Evolutionary conservation across 1,139 yeast genomes (phyloP), one percentile per base, ranked within the genome.

Genomic region (Scheffersomyces cryptocercus): DNA sequence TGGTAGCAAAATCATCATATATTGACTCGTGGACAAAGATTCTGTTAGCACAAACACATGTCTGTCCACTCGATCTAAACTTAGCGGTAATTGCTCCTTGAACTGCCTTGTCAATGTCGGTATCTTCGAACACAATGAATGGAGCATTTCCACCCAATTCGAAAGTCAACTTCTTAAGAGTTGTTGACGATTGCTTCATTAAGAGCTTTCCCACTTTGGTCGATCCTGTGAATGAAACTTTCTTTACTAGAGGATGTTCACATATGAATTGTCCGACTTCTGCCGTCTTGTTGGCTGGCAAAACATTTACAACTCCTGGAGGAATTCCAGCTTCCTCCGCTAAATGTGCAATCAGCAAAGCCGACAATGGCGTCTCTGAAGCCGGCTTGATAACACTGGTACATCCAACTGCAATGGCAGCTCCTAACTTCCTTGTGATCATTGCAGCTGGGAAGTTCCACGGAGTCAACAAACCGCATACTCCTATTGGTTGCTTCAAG

Each of bases 381-480:
- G 95, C 97, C 3, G 98, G 97, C 66, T 90, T 91, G 47, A 91
- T 75, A 10, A 91, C 91, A 3, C 88, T 75, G 1, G 98, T 85
- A 66, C 97, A 91, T 2, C 98, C 98, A 8, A 95, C 91, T 13
- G 97, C 97, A 15, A 89, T 58, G 1, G 96, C 96, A 28, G 97
- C 96, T 28, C 89, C 97, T 40, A 87, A 77, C 64, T 91, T 91
- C 55, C 98, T 77, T 2, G 97, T 82, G 49, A 91, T 88, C 98
- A 91, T 91, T 5, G 97, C 95, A 41, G 85, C 75, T 13, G 98
- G 98, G 70, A 91, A 91, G 65, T 91, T 91, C 97, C 97, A 91
- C 14, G 98, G 98, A 4, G 97, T 88, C 54, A 91, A 74, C 47
- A 91, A 81, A 28, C 96, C 97, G 56, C 93, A 88, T 1, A 88